A percentile compares a stretch with the other conserved stretches of the same genome.
These are phyloP conservation scores for Cryptomeria japonica DNA, from an alignment of 75 land plant genomes.

Conservation along the genomic window DNA sequence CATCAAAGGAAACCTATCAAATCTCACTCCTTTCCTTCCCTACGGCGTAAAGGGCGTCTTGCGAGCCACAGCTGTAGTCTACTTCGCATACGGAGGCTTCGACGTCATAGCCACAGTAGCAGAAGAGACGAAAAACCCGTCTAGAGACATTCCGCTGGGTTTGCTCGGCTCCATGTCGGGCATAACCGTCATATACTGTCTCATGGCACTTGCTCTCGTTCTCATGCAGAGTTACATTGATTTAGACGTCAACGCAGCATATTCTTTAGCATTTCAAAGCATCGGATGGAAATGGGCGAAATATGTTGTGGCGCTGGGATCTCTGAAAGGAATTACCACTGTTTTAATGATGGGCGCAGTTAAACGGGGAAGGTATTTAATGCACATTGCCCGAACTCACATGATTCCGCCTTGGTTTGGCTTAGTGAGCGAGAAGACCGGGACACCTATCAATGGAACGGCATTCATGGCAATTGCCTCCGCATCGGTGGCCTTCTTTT, in stretches of 20 bases:
- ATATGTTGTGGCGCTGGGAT: conserved; percentile 71
- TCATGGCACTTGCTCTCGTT: conserved; percentile 50
- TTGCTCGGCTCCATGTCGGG: conserved; percentile 57
- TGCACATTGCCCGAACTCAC: conserved; percentile 73
- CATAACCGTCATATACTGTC: conserved; percentile 49
- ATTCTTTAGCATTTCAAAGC: conserved; percentile 40
- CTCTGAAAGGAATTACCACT: conserved; percentile 72
- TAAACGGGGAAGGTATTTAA: conserved; percentile 66
- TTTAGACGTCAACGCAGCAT: conserved; percentile 52
- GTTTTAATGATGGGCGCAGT: conserved; percentile 50
- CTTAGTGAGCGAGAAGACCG: conserved; percentile 51
- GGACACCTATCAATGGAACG: conserved; percentile 76
- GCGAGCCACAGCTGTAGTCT: conserved; percentile 56
- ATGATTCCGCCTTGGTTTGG: conserved; percentile 81
- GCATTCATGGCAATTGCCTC: conserved; percentile 24
- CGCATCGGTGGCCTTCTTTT: conserved; percentile 58
- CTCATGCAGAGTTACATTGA: conserved; percentile 39
- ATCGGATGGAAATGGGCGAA: conserved; percentile 79
- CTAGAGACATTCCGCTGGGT: conserved; percentile 59
- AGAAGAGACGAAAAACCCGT: conserved; percentile 70
- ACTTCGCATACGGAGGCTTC: conserved; percentile 62
- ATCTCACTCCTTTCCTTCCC: conserved; percentile 31
- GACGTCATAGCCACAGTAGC: conserved; percentile 72
- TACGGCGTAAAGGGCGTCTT: conserved; percentile 50
- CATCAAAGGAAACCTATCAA: conserved; percentile 44